phyloP scores from a whole-genome alignment of 83 land plant species.

The Picea abies region DNA sequence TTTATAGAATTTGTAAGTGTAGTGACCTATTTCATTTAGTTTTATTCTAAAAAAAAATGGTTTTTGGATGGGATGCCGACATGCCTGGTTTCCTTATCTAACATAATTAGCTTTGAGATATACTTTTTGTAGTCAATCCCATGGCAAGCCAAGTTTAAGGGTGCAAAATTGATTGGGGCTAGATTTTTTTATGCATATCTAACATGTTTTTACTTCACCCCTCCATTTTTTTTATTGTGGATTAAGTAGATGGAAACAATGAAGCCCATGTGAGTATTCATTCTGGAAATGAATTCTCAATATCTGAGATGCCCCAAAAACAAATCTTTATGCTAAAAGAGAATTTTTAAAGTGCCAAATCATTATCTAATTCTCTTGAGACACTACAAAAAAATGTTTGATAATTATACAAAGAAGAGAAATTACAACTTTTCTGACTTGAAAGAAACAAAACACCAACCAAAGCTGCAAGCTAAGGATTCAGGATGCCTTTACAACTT shows the following conservation, averaged over 20 bases:
- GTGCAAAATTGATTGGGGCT: conserved; percentile 87
- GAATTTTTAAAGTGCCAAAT: too few species aligned
- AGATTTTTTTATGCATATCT: conserved; percentile 97
- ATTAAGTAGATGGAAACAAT: not conserved
- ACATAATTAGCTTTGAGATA: not conserved
- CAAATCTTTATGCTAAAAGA: too few species aligned
- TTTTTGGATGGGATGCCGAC: not conserved
- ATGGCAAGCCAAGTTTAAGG: conserved; percentile 91
- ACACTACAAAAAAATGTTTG: too few species aligned
- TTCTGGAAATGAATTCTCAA: not conserved
- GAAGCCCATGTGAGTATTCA: not conserved
- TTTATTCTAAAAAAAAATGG: not conserved
- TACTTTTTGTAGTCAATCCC: conserved; percentile 66
- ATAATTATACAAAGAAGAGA: too few species aligned
- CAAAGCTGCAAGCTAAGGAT: too few species aligned
- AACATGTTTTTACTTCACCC: conserved; percentile 53
- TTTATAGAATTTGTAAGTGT: too few species aligned
- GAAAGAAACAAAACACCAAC: too few species aligned
- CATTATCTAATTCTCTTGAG: too few species aligned
- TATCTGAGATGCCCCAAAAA: too few species aligned
- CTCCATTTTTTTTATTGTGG: not conserved
- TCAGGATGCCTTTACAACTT: too few species aligned
- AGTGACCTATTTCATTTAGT: not conserved
- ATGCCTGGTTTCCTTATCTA: not conserved
- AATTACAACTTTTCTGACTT: too few species aligned